Evolutionary conservation across 164 flowering plant genomes (phyloP), one percentile per base, ranked within the genome.

Genomic region (Saururus chinensis): DNA sequence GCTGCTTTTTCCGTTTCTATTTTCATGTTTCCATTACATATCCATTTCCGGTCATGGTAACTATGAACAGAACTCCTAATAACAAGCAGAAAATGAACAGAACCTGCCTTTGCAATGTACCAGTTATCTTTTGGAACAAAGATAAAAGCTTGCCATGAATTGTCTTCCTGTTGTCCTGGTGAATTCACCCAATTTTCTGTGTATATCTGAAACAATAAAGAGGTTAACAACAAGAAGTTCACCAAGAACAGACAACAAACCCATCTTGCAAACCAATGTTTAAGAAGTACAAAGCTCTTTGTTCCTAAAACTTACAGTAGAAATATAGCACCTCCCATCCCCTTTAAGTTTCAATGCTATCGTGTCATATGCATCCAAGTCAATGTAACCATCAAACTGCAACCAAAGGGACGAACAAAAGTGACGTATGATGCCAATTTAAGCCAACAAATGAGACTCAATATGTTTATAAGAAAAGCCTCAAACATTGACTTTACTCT

Each of bases 151-250:
- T 92, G 98, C 98, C 98, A 92, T 60, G 95, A 86, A 74, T 89
- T 89, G 80, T 92, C 98, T 80, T 89, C 97, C 64, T 66, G 60
- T 61, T 89, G 96, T 52, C 86, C 96, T 21, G 98, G 98, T 23
- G 92, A 84, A 71, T 92, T 92, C 25, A 92, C 95, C 98, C 98
- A 92, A 66, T 89, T 92, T 53, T 92, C 98, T n/a, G 98, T 92
- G 67, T 92, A 92, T 51, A 92, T 92, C 98, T 92, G 77, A 70
- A 78, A 35, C 45, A 63, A 21, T 21, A 57, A 60, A 52, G 20
- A 24, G 51, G 22, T 48, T 17, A 26, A 13, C 10, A 1, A 48
- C 19, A 63, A 7, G 14, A 13, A 45, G 14, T 45, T 45, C 49
- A 12, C 49, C 11, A 45, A 45, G 49, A 12, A 45, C 49, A 45